Conservation (phyloP, 257 asterid genomes). For the Petunia axillaris region DNA sequence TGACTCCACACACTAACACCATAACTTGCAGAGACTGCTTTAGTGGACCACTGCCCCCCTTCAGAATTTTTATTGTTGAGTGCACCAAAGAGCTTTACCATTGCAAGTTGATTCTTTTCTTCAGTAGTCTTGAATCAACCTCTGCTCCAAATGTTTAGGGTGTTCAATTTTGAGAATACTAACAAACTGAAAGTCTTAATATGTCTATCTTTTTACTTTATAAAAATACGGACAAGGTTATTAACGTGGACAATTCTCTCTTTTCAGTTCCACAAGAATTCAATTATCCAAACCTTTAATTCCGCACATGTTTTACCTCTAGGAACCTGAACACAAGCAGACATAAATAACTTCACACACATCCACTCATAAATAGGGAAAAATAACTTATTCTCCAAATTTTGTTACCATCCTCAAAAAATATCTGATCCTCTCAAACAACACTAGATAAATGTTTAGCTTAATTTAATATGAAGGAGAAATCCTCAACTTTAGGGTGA, state of each 20-base stretch:
- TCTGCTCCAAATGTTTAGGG: constrained; percentile 19
- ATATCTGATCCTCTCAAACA: constrained; percentile 8
- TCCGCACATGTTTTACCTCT: constrained; percentile 6
- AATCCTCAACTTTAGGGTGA: not conserved
- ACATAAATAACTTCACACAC: not conserved
- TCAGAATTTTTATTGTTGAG: not conserved
- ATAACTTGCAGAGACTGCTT: too few relatives aligned
- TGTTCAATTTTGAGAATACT: not conserved
- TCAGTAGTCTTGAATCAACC: constrained; percentile 16
- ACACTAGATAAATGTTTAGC: not conserved
- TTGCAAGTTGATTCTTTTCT: not conserved
- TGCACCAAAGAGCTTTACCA: constrained; percentile 15
- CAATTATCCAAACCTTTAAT: not conserved
- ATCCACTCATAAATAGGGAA: constrained; percentile 8
- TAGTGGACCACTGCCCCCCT: too few relatives aligned
- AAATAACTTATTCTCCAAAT: not conserved
- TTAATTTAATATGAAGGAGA: not conserved
- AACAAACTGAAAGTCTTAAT: constrained; percentile 10
- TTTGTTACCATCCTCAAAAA: not conserved
- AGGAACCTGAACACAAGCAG: not conserved
- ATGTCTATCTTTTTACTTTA: not conserved
- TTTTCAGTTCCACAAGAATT: not conserved
- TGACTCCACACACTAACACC: too few relatives aligned
- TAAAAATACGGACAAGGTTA: not conserved
- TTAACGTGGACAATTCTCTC: constrained; percentile 2